phyloP scores from a whole-genome alignment of 345 rosid species.

The Eucalyptus erythrocorys region DNA sequence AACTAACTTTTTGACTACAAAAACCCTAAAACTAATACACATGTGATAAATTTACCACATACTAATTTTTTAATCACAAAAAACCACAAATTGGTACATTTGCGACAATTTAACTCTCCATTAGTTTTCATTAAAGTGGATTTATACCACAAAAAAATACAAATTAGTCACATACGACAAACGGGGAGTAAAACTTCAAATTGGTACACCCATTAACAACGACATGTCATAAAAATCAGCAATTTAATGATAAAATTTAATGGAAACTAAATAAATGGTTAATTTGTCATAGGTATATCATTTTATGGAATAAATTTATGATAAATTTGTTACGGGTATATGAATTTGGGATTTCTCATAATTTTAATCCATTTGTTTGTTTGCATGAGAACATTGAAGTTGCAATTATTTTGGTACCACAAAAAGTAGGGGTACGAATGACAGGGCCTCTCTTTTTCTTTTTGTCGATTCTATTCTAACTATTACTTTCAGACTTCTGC shows the following conservation, averaged over 20 bases:
- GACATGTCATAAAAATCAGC: accelerated
- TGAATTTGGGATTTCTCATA: no score
- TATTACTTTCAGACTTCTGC: no score
- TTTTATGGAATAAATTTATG: accelerated
- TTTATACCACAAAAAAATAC: accelerated
- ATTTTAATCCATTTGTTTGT: neutral
- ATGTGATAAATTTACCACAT: accelerated
- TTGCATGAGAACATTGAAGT: neutral
- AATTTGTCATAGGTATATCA: accelerated
- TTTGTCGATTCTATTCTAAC: no score
- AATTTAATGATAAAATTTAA: accelerated
- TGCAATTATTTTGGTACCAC: neutral
- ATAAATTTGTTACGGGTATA: accelerated
- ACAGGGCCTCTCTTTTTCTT: neutral
- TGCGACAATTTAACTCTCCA: no score
- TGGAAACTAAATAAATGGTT: accelerated
- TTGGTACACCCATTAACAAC: accelerated
- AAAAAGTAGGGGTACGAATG: neutral
- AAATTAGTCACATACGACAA: no score
- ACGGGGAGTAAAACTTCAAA: no score
- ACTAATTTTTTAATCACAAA: no score
- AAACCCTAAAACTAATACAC: accelerated
- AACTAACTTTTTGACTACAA: no score
- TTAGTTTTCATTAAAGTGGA: no score
- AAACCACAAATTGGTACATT: accelerated